phyloP scores from a whole-genome alignment of 2,329 filamentous ascomycete species.

The Diaporthe sp. region DNA sequence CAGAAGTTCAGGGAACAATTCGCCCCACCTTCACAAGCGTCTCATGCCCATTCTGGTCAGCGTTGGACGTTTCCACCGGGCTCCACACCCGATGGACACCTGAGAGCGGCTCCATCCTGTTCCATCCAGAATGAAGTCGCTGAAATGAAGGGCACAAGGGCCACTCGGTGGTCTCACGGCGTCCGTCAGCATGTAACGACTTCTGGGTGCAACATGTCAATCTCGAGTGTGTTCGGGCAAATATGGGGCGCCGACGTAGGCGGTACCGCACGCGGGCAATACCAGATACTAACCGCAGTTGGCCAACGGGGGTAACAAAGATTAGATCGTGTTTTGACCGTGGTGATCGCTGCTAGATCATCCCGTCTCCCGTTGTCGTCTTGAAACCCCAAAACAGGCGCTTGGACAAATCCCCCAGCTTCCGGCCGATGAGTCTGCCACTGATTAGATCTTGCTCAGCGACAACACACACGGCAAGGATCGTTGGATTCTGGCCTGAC shows the following conservation, averaged over 20 bases:
- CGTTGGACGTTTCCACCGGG: slow-evolving; percentile 12
- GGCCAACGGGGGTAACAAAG: slow-evolving; percentile 15
- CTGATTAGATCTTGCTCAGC: background rate
- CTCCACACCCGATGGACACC: background rate
- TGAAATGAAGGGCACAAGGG: slow-evolving; percentile 34
- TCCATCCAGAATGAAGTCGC: slow-evolving; percentile 15
- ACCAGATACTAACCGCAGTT: slow-evolving; percentile 19
- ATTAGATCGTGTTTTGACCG: slow-evolving; percentile 33
- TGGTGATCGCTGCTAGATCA: slow-evolving; percentile 28
- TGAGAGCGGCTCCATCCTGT: background rate
- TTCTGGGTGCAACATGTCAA: slow-evolving; percentile 27
- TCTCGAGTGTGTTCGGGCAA: slow-evolving; percentile 29
- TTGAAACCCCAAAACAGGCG: slow-evolving; percentile 20
- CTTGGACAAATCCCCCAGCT: slow-evolving; percentile 10
- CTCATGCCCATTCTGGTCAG: slow-evolving; percentile 29
- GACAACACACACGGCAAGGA: background rate
- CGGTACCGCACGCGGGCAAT: slow-evolving; percentile 1
- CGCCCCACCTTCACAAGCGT: slow-evolving; percentile 28
- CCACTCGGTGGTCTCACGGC: slow-evolving; percentile 34
- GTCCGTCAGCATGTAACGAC: slow-evolving; percentile 38
- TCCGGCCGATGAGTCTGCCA: background rate
- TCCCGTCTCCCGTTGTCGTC: slow-evolving; percentile 26
- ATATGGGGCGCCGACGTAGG: slow-evolving; percentile 25
- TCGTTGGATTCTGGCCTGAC: background rate
- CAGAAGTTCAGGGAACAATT: slow-evolving; percentile 19